These are phyloP conservation scores for Termitomyces titanicus DNA, from an alignment of 768 basidiomycete genomes.

Conservation along the genomic window DNA sequence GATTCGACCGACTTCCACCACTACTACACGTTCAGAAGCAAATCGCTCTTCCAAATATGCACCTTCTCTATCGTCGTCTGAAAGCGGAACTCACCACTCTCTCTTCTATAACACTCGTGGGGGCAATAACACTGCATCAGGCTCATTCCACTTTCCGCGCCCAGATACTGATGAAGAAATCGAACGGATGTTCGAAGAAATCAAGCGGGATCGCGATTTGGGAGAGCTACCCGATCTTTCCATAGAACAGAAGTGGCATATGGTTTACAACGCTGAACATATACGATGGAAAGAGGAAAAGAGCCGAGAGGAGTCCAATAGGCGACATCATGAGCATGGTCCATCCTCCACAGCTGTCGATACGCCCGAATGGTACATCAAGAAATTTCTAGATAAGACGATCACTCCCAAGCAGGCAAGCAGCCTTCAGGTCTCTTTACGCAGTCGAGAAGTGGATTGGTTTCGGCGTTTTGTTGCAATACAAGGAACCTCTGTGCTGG, in stretches of 20 bases:
- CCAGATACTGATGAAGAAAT: conserved; percentile 78
- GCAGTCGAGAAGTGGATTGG: conserved; percentile 85
- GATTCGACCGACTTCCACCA: conserved; percentile 46
- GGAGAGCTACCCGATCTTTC: conserved; percentile 54
- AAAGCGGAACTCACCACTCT: conserved; percentile 38
- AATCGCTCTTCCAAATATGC: conserved; percentile 63
- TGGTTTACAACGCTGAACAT: conserved; percentile 82
- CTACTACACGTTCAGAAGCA: conserved; percentile 53
- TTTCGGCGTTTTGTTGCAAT: conserved; percentile 69
- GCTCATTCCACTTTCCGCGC: conserved; percentile 70
- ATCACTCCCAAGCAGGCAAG: conserved; percentile 79
- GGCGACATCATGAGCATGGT: conserved; percentile 57
- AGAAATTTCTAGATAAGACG: conserved; percentile 83
- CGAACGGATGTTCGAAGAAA: conserved; percentile 73
- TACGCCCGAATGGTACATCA: conserved; percentile 91
- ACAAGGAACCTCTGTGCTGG: conserved; percentile 83
- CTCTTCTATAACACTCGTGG: conserved; percentile 54
- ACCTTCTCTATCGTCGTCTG: conserved; percentile 48
- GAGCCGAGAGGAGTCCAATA: conserved; percentile 57
- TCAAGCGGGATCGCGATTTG: conserved; percentile 68
- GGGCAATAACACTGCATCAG: conserved; percentile 34
- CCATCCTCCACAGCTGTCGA: conserved; percentile 52
- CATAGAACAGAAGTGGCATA: conserved; percentile 88
- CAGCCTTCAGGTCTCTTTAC: conserved; percentile 70
- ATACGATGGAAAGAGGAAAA: conserved; percentile 75